Percentiles rank a stretch among this genome's conserved stretches.
Conservation (phyloP, 2,329 filamentous ascomycete species). For the Fulvia fulva region DNA sequence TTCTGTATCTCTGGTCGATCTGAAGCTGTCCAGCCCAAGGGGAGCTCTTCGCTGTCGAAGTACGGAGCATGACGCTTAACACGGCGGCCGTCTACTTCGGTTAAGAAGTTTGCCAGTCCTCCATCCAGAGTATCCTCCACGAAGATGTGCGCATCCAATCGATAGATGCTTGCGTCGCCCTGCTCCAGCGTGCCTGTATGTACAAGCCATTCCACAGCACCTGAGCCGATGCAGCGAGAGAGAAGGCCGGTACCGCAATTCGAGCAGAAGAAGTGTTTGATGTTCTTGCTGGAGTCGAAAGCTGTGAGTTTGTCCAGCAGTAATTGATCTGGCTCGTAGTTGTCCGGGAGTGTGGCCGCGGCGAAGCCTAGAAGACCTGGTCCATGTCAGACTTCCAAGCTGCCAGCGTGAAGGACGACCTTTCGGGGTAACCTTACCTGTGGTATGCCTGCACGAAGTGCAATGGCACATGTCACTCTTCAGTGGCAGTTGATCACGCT, state of each 20-base stretch:
- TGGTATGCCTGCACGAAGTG: slow-evolving; percentile 45
- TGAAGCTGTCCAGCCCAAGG: slow-evolving; percentile 23
- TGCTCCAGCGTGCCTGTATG: slow-evolving; percentile 30
- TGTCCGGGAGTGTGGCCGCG: slow-evolving; percentile 38
- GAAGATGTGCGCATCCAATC: slow-evolving; percentile 29
- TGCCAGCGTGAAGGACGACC: background rate
- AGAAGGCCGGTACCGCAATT: slow-evolving; percentile 46
- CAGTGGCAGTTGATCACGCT: slow-evolving; percentile 34
- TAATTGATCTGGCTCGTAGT: slow-evolving; percentile 25
- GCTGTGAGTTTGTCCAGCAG: slow-evolving; percentile 36
- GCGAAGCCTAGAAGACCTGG: slow-evolving; percentile 38
- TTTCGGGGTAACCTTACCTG: slow-evolving; percentile 32
- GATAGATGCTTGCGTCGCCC: slow-evolving; percentile 24
- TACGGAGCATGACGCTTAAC: slow-evolving; percentile 25
- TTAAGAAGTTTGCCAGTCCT: slow-evolving; percentile 34
- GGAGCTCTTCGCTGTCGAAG: slow-evolving; percentile 12
- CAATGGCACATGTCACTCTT: slow-evolving; percentile 49
- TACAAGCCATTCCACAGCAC: slow-evolving; percentile 11
- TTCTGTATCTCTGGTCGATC: background rate
- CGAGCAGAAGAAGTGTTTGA: slow-evolving; percentile 47
- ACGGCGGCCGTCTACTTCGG: slow-evolving; percentile 20
- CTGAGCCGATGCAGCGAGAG: background rate
- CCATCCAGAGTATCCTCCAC: slow-evolving; percentile 36
- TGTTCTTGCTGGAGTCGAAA: slow-evolving; percentile 43
- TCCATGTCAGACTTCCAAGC: background rate